Conservation (phyloP, 305 asterid genomes). For the Fraxinus ornus region DNA sequence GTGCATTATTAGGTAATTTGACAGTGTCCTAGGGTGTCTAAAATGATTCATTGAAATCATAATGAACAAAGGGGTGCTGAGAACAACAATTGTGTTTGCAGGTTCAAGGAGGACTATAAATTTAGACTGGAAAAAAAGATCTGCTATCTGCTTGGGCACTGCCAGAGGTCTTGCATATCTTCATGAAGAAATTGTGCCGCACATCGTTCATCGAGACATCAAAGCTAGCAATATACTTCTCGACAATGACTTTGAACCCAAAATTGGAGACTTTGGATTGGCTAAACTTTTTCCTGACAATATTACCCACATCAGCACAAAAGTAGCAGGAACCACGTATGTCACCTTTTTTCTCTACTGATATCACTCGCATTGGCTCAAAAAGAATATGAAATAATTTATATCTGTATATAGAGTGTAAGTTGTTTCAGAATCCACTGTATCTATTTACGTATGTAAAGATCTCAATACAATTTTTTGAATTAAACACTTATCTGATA, state of each 20-base stretch:
- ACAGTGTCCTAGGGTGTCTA: constrained; percentile 13
- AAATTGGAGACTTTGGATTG: constrained; percentile 94
- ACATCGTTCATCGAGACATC: constrained; percentile 82
- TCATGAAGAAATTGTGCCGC: constrained; percentile 80
- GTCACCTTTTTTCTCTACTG: constrained; percentile 34
- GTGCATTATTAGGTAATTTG: constrained; percentile 63
- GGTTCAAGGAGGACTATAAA: constrained; percentile 47
- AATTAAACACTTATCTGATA: background rate
- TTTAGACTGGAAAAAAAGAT: constrained; percentile 67
- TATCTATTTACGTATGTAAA: background rate
- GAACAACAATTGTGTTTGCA: constrained; percentile 31
- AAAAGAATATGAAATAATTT: background rate
- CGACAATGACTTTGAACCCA: constrained; percentile 62
- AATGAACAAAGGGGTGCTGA: constrained; percentile 17
- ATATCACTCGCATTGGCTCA: constrained; percentile 10
- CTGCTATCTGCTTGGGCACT: constrained; percentile 71
- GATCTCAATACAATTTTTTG: background rate
- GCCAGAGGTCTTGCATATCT: constrained; percentile 85
- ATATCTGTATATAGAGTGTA: background rate
- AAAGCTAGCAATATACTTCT: constrained; percentile 91
- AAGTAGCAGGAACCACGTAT: constrained; percentile 89
- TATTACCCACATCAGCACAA: constrained; percentile 90
- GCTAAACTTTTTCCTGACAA: constrained; percentile 89
- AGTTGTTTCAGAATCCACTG: background rate
- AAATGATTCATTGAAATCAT: constrained; percentile 12